Evolutionary conservation across 352 stramenopile species (phyloP).

Genomic region (Globisporangium cylindrosporum): DNA sequence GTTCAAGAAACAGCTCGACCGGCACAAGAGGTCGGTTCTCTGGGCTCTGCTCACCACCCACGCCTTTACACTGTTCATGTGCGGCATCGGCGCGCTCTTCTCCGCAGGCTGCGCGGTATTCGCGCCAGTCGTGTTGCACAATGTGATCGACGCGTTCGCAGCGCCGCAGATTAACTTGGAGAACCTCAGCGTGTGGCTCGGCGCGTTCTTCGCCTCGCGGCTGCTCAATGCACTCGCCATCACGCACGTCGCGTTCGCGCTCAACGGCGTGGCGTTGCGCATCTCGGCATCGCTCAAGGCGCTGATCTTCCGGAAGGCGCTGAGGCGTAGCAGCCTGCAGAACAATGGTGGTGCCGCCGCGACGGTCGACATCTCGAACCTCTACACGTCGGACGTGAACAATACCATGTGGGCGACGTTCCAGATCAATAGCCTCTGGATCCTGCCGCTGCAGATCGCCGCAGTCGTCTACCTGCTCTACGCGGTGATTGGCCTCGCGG

Average conservation of each 20-base stretch:
- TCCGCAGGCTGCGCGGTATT: background rate
- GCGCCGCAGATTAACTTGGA: constrained; percentile 22
- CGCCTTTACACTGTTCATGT: background rate
- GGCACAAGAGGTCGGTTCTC: background rate
- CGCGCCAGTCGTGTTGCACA: constrained; percentile 31
- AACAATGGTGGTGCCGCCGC: background rate
- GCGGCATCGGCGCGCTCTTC: background rate
- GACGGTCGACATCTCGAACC: constrained; percentile 34
- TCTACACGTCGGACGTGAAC: constrained; percentile 35
- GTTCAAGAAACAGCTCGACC: background rate
- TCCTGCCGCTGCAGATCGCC: constrained; percentile 37
- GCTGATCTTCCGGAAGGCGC: constrained; percentile 40
- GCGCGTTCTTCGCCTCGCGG: constrained; percentile 31
- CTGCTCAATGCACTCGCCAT: constrained; percentile 32
- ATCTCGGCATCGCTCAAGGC: constrained; percentile 24
- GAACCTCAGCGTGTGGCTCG: constrained; percentile 26
- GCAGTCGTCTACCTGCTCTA: constrained; percentile 36
- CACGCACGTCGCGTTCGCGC: constrained; percentile 24
- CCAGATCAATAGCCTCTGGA: constrained; percentile 43
- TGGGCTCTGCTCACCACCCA: background rate
- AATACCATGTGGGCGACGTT: constrained; percentile 29
- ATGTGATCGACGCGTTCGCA: constrained; percentile 37
- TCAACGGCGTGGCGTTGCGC: constrained; percentile 28
- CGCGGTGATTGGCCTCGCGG: constrained; percentile 24
- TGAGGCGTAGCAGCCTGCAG: constrained; percentile 19